Percentiles rank a stretch among this genome's conserved stretches.
Conservation (phyloP, 495 filamentous ascomycete species). For the Filosporella fistucella region DNA sequence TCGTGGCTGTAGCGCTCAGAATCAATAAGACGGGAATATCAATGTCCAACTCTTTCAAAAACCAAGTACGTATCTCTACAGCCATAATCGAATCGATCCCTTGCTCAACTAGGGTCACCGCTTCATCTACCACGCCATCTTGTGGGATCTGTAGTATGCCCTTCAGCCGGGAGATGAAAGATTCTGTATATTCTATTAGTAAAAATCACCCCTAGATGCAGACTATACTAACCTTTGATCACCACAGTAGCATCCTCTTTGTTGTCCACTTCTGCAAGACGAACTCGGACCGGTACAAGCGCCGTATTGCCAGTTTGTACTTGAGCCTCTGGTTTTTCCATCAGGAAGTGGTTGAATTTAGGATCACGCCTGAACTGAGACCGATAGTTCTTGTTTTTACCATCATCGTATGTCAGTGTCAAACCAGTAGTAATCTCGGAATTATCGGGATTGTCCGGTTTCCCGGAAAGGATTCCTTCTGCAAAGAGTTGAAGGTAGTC, state of each 20-base stretch:
- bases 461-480: constrained; percentile 43
- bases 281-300: background rate
- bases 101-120: constrained; percentile 22
- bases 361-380: background rate
- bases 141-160: background rate
- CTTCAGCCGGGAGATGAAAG: background rate
- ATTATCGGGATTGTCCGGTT: constrained; percentile 4
- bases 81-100: constrained; percentile 33
- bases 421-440: constrained; percentile 22
- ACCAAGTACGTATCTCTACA: constrained; percentile 33
- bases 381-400: background rate
- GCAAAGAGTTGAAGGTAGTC: constrained; percentile 59
- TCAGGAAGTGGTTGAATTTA: background rate
- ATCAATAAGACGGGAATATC: constrained; percentile 47
- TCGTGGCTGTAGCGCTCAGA: constrained; percentile 34
- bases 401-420: background rate
- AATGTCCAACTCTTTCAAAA: constrained; percentile 31
- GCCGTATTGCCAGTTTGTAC: background rate
- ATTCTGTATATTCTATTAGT: background rate
- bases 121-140: background rate
- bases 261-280: background rate
- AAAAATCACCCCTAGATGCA: background rate
- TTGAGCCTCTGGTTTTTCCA: background rate
- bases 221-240: background rate
- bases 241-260: background rate